Percentiles rank a stretch among this genome's conserved stretches.
These are phyloP conservation scores for Rhodomyrtus psidioides DNA, from an alignment of 441 rosid species.

Conservation along the genomic window DNA sequence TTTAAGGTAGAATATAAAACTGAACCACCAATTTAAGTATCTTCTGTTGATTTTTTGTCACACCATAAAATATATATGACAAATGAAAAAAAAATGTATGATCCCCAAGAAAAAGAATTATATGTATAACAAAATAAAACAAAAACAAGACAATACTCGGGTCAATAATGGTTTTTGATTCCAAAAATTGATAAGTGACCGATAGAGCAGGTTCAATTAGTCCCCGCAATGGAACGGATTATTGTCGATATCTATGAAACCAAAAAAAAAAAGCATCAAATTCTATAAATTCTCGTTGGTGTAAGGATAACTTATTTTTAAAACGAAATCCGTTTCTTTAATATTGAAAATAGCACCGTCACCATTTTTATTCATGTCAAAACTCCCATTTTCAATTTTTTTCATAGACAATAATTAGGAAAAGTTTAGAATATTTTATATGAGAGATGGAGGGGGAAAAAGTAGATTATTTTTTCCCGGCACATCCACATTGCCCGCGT, in stretches of 20 bases:
- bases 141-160: no score
- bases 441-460: not conserved
- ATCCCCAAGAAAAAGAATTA: not conserved
- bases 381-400: not conserved
- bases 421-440: not conserved
- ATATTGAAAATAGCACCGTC: not conserved
- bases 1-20: not conserved
- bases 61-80: not conserved
- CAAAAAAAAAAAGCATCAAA: not conserved
- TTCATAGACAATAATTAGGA: no score
- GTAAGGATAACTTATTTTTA: not conserved
- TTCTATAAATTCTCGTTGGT: not conserved
- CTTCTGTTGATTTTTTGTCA: not conserved
- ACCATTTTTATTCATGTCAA: not conserved
- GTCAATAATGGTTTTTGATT: no score
- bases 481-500: not conserved
- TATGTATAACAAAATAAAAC: no score
- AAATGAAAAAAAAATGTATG: not conserved
- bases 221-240: fast-evolving
- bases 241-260: fast-evolving
- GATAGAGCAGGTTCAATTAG: no score
- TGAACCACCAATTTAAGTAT: not conserved
- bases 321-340: not conserved
- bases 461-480: not conserved
- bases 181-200: no score